These are phyloP conservation scores for Russula emetica DNA, from an alignment of 768 basidiomycete species.

Conservation along the genomic window DNA sequence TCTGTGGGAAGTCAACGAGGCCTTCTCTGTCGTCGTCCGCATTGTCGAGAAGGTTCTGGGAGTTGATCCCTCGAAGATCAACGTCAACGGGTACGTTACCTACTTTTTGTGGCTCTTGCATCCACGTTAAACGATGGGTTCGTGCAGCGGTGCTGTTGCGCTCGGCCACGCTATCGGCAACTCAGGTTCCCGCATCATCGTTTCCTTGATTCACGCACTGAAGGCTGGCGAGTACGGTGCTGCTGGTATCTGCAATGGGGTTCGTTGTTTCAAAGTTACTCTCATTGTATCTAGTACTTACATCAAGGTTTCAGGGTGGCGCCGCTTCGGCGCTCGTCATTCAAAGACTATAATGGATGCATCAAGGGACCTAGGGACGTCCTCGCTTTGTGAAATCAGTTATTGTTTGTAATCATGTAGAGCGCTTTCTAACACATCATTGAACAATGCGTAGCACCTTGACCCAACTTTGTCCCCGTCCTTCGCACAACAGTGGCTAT, in stretches of 20 bases:
- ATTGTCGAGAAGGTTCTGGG: slow-evolving; percentile 85
- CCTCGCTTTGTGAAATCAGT: slow-evolving; percentile 7
- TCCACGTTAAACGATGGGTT: slow-evolving; percentile 1
- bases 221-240: slow-evolving; percentile 92
- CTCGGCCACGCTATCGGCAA: slow-evolving; percentile 96
- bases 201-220: slow-evolving; percentile 87
- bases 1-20: slow-evolving; percentile 95
- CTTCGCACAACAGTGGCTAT: background rate
- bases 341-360: slow-evolving; percentile 58
- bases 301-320: slow-evolving; percentile 59
- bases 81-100: slow-evolving; percentile 70
- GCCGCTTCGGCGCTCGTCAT: slow-evolving; percentile 89
- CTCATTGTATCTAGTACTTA: slow-evolving; percentile 12
- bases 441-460: background rate
- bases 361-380: background rate
- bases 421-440: background rate
- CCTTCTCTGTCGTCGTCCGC: slow-evolving; percentile 90
- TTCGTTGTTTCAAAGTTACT: slow-evolving; percentile 41
- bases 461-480: background rate
- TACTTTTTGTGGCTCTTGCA: slow-evolving; percentile 14
- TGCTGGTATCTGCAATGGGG: slow-evolving; percentile 95
- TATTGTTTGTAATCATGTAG: slow-evolving; percentile 17
- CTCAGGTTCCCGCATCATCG: slow-evolving; percentile 91
- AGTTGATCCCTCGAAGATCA: slow-evolving; percentile 85
- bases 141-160: slow-evolving; percentile 85